Percentiles rank a stretch among this genome's conserved stretches.
These are phyloP conservation scores for Ulmus americana DNA, from an alignment of 331 rosid species.

Conservation along the genomic window DNA sequence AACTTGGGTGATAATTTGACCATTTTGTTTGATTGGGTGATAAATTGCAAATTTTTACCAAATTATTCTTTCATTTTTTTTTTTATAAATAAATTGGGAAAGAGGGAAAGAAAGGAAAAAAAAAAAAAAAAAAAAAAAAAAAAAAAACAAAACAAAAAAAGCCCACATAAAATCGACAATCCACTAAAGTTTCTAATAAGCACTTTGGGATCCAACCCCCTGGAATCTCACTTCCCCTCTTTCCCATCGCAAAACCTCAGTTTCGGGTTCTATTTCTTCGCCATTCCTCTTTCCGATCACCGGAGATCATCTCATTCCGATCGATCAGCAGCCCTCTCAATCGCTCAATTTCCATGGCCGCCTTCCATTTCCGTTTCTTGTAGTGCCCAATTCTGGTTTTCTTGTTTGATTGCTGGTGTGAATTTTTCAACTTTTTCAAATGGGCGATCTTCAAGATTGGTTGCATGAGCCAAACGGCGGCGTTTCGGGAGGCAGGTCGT, in stretches of 20 bases:
- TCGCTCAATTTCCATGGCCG: neutral
- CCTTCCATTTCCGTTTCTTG: neutral
- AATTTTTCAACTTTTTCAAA: conserved; percentile 17
- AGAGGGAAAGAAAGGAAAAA: no score
- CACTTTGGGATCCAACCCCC: conserved; percentile 6
- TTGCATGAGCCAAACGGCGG: conserved; percentile 34
- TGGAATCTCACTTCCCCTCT: conserved; percentile 4
- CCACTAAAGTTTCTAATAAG: neutral
- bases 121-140: neutral
- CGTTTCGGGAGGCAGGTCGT: conserved; percentile 24
- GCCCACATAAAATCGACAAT: conserved; percentile 7
- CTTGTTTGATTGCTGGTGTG: neutral
- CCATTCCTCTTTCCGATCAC: conserved; percentile 10
- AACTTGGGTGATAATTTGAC: no score
- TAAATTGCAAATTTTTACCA: no score
- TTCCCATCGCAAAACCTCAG: conserved; percentile 1
- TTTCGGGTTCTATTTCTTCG: conserved; percentile 15
- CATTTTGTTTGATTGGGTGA: no score
- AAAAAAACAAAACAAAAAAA: neutral
- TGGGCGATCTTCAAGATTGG: conserved; percentile 46
- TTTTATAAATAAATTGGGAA: no score
- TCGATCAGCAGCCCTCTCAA: conserved; percentile 3
- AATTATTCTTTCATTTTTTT: no score
- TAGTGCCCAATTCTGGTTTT: neutral
- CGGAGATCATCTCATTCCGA: neutral